Percentiles rank a stretch among this genome's conserved stretches.
These are phyloP conservation scores for Flaveria ramosissima DNA, from an alignment of 129 eudicot species.

Conservation along the genomic window DNA sequence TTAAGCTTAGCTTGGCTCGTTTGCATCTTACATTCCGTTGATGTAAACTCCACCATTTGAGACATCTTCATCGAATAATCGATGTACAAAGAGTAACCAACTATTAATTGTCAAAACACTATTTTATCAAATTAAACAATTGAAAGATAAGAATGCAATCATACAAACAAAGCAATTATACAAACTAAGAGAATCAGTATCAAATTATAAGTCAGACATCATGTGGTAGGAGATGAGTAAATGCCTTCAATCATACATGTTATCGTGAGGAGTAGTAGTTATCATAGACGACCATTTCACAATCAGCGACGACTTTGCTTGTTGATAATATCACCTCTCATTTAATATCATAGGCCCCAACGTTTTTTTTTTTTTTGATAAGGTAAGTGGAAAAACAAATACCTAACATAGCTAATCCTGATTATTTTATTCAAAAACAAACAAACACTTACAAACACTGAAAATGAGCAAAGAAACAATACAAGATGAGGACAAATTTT, in stretches of 20 bases:
- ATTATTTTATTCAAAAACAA: background rate
- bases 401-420: background rate
- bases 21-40: background rate
- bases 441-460: background rate
- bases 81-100: no score
- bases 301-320: background rate
- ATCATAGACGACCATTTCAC: background rate
- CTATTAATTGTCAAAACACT: no score
- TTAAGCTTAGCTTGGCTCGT: no score
- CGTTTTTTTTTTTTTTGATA: background rate
- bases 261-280: background rate
- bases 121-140: background rate
- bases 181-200: no score
- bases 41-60: no score
- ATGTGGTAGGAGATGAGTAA: conserved; percentile 2
- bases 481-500: background rate
- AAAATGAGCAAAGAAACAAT: background rate
- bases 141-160: background rate
- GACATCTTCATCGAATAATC: no score
- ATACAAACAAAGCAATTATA: background rate
- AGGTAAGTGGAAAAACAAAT: background rate
- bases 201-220: background rate
- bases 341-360: background rate
- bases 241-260: background rate
- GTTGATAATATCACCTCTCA: background rate